Evolutionary conservation across 345 rosid genomes (phyloP).

Genomic region (Linum tenue): DNA sequence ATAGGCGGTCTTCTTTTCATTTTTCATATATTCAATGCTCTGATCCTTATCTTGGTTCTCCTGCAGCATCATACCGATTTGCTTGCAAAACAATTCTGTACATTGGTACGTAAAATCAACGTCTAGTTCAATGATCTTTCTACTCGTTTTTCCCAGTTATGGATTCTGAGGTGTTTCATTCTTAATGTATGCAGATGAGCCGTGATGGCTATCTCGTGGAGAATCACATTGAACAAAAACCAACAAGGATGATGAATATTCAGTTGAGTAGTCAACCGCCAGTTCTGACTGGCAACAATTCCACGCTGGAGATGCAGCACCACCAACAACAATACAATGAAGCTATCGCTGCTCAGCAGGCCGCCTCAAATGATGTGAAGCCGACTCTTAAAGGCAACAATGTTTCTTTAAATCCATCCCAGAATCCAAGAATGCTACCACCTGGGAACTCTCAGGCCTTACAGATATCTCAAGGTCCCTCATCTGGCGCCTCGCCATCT

Average conservation of each 20-base stretch:
- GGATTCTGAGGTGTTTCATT: constrained; percentile 4
- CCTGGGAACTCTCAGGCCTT: constrained; percentile 58
- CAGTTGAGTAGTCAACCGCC: constrained; percentile 38
- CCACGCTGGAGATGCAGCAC: constrained; percentile 36
- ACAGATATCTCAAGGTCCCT: constrained; percentile 65
- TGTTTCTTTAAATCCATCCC: constrained; percentile 36
- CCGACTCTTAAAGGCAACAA: constrained; percentile 35
- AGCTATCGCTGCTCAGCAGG: constrained; percentile 37
- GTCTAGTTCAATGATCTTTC: constrained; percentile 8
- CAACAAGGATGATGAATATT: constrained; percentile 31
- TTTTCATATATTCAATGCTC: background rate
- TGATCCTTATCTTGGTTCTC: constrained; percentile 27
- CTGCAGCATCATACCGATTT: constrained; percentile 78
- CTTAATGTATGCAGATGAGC: constrained; percentile 48
- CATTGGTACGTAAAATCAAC: constrained; percentile 48
- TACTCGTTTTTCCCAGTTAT: constrained; percentile 5
- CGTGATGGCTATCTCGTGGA: constrained; percentile 53
- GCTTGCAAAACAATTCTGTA: constrained; percentile 55
- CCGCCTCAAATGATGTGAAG: constrained; percentile 38
- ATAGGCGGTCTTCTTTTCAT: background rate
- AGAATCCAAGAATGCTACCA: constrained; percentile 61
- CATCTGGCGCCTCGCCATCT: constrained; percentile 59
- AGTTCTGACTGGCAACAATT: constrained; percentile 45
- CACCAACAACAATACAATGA: constrained; percentile 36
- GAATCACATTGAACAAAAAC: constrained; percentile 49